Evolutionary conservation across 2,329 filamentous ascomycete species (phyloP).

Genomic region (Daldinia eschscholtzii): DNA sequence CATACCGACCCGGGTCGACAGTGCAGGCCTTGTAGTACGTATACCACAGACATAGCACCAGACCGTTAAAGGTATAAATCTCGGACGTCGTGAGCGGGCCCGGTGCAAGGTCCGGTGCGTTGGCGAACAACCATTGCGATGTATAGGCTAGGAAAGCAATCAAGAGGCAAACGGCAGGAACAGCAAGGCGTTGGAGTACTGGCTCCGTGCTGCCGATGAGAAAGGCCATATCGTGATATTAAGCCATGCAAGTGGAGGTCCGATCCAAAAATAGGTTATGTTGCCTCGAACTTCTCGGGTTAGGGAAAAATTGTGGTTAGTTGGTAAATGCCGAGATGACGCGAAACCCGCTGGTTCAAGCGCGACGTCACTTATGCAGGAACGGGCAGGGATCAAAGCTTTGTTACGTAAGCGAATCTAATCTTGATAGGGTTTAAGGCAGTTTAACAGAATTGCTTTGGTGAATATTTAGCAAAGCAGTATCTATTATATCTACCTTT

Average conservation of each 20-base stretch:
- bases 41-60: constrained; percentile 74
- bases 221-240: constrained; percentile 48
- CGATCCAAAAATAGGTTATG: neutral
- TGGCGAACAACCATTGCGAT: constrained; percentile 77
- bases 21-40: constrained; percentile 75
- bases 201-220: constrained; percentile 50
- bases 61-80: constrained; percentile 72
- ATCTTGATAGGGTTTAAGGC: neutral
- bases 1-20: constrained; percentile 69
- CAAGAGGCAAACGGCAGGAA: constrained; percentile 75
- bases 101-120: constrained; percentile 68
- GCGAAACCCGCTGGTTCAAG: constrained; percentile 21
- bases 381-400: constrained; percentile 24
- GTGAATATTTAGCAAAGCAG: constrained; percentile 1
- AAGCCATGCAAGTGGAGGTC: neutral
- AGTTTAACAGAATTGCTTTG: neutral
- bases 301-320: no score
- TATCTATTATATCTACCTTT: no score
- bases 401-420: neutral
- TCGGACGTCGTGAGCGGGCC: constrained; percentile 71
- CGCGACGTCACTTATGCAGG: constrained; percentile 40
- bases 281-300: neutral
- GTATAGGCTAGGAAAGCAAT: constrained; percentile 78
- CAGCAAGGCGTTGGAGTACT: constrained; percentile 67
- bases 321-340: constrained; percentile 7